phyloP scores from a whole-genome alignment of 177 flowering plant species.

The Vitis hybrid region DNA sequence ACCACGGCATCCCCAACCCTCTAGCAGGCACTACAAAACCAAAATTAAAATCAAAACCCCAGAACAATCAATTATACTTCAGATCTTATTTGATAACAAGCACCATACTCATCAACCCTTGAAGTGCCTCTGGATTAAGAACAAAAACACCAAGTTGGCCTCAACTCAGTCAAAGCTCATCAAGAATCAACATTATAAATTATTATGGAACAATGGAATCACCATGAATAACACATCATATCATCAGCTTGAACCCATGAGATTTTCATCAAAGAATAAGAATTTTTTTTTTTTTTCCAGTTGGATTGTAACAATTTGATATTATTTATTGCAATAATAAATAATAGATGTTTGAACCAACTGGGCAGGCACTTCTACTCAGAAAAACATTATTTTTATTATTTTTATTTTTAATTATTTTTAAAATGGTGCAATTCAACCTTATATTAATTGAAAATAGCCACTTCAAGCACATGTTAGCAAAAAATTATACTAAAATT shows the following conservation, averaged over 20 bases:
- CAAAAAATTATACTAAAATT: not conserved
- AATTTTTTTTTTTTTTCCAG: not conserved
- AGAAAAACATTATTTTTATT: not conserved
- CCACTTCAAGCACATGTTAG: conserved; percentile 5
- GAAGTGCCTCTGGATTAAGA: no score
- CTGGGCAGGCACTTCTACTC: conserved; percentile 14
- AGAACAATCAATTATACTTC: not conserved
- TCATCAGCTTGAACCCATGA: no score
- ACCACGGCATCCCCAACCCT: conserved; percentile 46
- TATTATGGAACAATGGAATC: no score
- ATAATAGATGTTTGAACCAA: conserved; percentile 3
- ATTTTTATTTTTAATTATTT: not conserved
- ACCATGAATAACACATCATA: no score
- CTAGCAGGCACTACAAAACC: conserved; percentile 12
- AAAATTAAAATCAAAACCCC: not conserved
- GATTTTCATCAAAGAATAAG: not conserved
- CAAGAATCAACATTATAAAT: no score
- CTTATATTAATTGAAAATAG: not conserved
- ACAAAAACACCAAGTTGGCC: no score
- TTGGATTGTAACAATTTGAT: not conserved
- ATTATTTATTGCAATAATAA: not conserved
- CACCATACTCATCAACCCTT: not conserved
- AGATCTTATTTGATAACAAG: not conserved
- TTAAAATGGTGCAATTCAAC: not conserved
- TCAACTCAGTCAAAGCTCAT: no score